A percentile compares a stretch with the other conserved stretches of the same genome.
Evolutionary conservation across 306 rosid genomes (phyloP).

Genomic region (Fragaria vesca): DNA sequence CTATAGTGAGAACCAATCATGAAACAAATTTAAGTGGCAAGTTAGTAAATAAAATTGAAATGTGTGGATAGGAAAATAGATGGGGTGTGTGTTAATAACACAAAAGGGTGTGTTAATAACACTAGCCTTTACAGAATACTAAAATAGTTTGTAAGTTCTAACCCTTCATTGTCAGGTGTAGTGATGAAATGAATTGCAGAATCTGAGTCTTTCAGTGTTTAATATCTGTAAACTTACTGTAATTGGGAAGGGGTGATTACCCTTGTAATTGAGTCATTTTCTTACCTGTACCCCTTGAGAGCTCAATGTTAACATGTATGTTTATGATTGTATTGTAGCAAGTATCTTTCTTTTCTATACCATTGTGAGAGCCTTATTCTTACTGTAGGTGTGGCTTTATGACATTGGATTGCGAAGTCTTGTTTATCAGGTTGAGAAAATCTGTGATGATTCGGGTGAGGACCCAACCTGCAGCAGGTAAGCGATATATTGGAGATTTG

Average conservation of each 20-base stretch:
- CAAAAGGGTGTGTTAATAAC: no score
- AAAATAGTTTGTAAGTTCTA: background rate
- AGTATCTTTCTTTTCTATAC: background rate
- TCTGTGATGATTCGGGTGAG: constrained; percentile 68
- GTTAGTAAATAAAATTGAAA: no score
- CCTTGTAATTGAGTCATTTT: background rate
- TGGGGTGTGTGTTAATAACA: no score
- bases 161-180: background rate
- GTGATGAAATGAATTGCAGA: background rate
- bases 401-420: constrained; percentile 73
- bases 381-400: constrained; percentile 83
- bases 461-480: constrained; percentile 91
- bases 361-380: constrained; percentile 24
- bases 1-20: no score
- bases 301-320: background rate
- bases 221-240: background rate
- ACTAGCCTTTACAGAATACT: background rate
- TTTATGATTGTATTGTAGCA: background rate
- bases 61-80: no score
- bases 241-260: no score
- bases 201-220: background rate
- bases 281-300: background rate
- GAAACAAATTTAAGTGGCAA: no score
- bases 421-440: constrained; percentile 58
- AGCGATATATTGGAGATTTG: background rate